A percentile compares a stretch with the other conserved stretches of the same genome.
These are phyloP conservation scores for Kwoniella heveanensis DNA, from an alignment of 768 basidiomycete genomes.

Conservation along the genomic window DNA sequence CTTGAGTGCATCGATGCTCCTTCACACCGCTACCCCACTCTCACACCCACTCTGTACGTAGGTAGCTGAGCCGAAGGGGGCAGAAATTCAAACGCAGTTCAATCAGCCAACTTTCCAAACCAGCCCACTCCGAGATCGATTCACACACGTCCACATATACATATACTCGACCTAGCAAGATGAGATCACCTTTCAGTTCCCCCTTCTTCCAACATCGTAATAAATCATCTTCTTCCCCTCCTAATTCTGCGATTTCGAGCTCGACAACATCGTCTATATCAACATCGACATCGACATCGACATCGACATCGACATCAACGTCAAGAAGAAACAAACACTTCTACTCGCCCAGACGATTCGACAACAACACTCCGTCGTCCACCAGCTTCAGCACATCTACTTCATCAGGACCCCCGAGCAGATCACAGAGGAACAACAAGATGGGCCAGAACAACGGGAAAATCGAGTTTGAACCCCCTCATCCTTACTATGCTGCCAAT, in stretches of 20 bases:
- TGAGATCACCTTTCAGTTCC: slow-evolving; percentile 1
- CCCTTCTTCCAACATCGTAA: background rate
- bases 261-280: background rate
- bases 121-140: slow-evolving; percentile 20
- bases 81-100: background rate
- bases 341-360: background rate
- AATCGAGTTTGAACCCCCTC: slow-evolving; percentile 5
- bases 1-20: too few relatives aligned
- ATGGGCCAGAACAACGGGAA: slow-evolving; percentile 15
- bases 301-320: background rate
- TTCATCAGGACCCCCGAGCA: background rate
- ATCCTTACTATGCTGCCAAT: background rate
- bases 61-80: background rate
- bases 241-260: background rate
- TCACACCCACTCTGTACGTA: too few relatives aligned
- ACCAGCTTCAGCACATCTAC: background rate
- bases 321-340: background rate
- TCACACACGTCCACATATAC: slow-evolving; percentile 6
- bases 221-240: background rate
- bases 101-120: background rate
- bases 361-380: background rate
- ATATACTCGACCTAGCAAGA: background rate
- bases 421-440: background rate
- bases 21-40: too few relatives aligned
- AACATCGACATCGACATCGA: background rate